These are phyloP conservation scores for Zymoseptoria tritici DNA, from an alignment of 2,329 filamentous ascomycete species.

Conservation along the genomic window DNA sequence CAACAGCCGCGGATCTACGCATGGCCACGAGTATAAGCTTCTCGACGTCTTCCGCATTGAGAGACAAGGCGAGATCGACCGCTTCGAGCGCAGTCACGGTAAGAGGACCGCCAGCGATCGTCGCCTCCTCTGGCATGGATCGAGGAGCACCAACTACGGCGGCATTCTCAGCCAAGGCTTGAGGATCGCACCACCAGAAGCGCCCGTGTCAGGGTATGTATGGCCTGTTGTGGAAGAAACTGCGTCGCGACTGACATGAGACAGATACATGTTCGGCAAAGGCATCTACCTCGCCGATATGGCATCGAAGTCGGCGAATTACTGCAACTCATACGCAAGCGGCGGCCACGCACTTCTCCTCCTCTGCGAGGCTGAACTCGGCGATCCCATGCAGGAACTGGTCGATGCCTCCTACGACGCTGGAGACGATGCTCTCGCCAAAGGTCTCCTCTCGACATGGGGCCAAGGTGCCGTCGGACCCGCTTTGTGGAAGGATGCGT, in stretches of 20 bases:
- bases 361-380: constrained; percentile 78
- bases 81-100: constrained; percentile 55
- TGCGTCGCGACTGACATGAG: constrained; percentile 77
- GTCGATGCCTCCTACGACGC: constrained; percentile 53
- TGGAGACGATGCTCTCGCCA: constrained; percentile 52
- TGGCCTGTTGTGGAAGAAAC: constrained; percentile 43
- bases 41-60: constrained; percentile 77
- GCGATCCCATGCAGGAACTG: constrained; percentile 64
- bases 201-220: constrained; percentile 48
- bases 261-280: constrained; percentile 67
- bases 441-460: constrained; percentile 60
- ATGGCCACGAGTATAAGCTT: constrained; percentile 53
- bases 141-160: constrained; percentile 73
- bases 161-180: constrained; percentile 83
- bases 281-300: constrained; percentile 85
- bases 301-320: constrained; percentile 78
- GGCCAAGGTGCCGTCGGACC: constrained; percentile 62
- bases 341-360: constrained; percentile 66
- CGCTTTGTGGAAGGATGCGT: constrained; percentile 67
- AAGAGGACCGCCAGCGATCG: constrained; percentile 54
- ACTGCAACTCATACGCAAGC: constrained; percentile 47
- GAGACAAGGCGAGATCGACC: constrained; percentile 61
- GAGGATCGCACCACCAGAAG: constrained; percentile 80
- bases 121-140: constrained; percentile 81
- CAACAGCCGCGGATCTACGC: constrained; percentile 60